Evolutionary conservation across 371 early-diverging fungal genomes (phyloP).

Genomic region (Mortierella polycephala): DNA sequence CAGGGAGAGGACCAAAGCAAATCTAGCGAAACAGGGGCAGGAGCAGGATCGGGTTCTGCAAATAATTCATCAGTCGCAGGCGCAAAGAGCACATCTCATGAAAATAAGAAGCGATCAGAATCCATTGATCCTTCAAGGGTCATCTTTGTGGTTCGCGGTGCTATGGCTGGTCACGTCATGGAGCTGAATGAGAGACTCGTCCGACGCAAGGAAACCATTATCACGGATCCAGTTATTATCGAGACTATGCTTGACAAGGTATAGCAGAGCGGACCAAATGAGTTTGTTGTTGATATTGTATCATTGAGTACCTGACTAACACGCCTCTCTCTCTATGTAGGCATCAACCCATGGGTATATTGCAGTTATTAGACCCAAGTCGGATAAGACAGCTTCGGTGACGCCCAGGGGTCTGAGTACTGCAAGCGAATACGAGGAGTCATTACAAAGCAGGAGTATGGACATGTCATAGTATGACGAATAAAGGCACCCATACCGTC

Average conservation of each 20-base stretch:
- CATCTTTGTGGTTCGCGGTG: conserved; percentile 33
- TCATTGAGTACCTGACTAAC: not conserved
- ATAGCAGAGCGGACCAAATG: not conserved
- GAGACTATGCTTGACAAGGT: conserved; percentile 43
- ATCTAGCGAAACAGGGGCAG: not conserved
- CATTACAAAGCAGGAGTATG: too few relatives aligned
- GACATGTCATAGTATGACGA: too few relatives aligned
- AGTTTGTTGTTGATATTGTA: not conserved
- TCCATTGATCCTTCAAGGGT: conserved; percentile 34
- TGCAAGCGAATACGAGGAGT: too few relatives aligned
- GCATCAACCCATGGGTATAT: conserved; percentile 50
- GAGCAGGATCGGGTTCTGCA: not conserved
- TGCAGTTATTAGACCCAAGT: conserved; percentile 46
- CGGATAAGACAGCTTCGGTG: conserved; percentile 19
- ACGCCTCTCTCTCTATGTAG: conserved; percentile 7
- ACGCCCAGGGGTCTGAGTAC: too few relatives aligned
- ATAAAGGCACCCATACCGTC: too few relatives aligned
- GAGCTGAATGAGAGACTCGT: conserved; percentile 40
- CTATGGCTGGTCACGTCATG: conserved; percentile 36
- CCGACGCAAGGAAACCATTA: conserved; percentile 11
- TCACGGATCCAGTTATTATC: conserved; percentile 29
- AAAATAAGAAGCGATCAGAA: conserved; percentile 10
- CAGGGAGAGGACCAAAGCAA: too few relatives aligned
- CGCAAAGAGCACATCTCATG: not conserved
- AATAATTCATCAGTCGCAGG: not conserved